These are phyloP conservation scores for Avena eriantha DNA, from an alignment of 176 grass and related monocot species.

Conservation along the genomic window DNA sequence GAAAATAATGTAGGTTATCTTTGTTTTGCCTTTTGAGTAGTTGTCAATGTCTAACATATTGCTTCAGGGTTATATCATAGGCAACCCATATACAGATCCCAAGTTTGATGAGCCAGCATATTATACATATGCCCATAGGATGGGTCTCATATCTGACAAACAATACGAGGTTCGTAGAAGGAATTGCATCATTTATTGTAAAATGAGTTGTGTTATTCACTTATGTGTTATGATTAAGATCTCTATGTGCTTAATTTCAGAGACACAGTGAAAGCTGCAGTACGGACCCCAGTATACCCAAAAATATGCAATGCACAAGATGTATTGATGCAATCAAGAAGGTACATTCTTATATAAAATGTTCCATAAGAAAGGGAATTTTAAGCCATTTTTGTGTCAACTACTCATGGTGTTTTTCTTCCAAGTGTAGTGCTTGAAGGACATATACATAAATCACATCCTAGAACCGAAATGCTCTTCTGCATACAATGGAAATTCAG, in stretches of 20 bases:
- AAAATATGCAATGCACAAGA: background rate
- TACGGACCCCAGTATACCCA: background rate
- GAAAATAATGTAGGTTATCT: background rate
- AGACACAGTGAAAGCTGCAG: background rate
- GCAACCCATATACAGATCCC: background rate
- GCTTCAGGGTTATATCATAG: background rate
- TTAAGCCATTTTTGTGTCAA: background rate
- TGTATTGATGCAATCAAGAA: background rate
- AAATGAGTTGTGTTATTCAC: background rate
- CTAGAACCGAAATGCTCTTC: constrained; percentile 4
- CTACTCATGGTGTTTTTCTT: background rate
- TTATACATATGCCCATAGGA: background rate
- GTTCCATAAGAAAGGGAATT: background rate
- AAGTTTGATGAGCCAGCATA: background rate
- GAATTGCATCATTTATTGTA: background rate
- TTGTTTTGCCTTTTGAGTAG: background rate
- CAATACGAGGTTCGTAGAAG: background rate
- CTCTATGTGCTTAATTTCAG: background rate
- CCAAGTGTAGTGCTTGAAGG: background rate
- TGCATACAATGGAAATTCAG: background rate
- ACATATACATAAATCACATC: constrained; percentile 12
- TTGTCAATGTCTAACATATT: background rate
- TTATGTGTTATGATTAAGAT: background rate
- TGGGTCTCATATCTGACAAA: constrained; percentile 2
- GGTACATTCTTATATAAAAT: background rate